Evolutionary conservation across 2,329 filamentous ascomycete genomes (phyloP), one percentile per base, ranked within the genome.

Genomic region (Pyrenophora seminiperda): DNA sequence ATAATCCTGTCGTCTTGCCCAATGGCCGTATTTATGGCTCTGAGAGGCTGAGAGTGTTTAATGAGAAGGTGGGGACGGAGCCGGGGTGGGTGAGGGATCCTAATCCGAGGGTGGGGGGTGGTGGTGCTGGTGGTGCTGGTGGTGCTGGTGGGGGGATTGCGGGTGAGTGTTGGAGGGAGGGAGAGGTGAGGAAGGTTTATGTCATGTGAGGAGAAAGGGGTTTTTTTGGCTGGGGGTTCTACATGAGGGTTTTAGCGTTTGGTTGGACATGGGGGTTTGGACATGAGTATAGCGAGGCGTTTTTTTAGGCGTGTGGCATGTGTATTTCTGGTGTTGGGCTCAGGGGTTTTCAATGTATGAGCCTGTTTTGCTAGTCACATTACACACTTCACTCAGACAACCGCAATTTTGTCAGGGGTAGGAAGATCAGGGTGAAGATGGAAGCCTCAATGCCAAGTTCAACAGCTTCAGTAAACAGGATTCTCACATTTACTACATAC

Each of bases 21-120:
- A 97, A 96, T 71, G 87, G 89, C 1, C 82, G 90, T 43, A 88
- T 95, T 7, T 97, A 96, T 69, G 90, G 93, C 15, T 82, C 84
- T 50, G 83, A 88, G 47, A 80, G 87, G 41, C 77, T 99, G 41
- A 77, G 88, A 54, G 83, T 89, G 48, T 85, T 94, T 71, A 90
- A 92, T 47, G 83, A 84, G 66, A 97, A 96, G 76, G 79, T 91
- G 0, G 89, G 89, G 1, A 79, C 94, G 33, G 77, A 80, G 17
- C 68, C 80, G 5, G 86, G 83, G 4, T 80, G 81, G 65, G 81
- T 96, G 11, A 89, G 89, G 70, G 93, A 97, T 75, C 83, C 91
- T n/a, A n/a, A n/a, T n/a, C n/a, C n/a, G n/a, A n/a, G n/a, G n/a
- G n/a, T n/a, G n/a, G n/a, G n/a, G n/a, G n/a, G n/a, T n/a, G n/a